Conservation (phyloP, 2,329 filamentous ascomycete species). For the Thermochaetoides dissita region DNA sequence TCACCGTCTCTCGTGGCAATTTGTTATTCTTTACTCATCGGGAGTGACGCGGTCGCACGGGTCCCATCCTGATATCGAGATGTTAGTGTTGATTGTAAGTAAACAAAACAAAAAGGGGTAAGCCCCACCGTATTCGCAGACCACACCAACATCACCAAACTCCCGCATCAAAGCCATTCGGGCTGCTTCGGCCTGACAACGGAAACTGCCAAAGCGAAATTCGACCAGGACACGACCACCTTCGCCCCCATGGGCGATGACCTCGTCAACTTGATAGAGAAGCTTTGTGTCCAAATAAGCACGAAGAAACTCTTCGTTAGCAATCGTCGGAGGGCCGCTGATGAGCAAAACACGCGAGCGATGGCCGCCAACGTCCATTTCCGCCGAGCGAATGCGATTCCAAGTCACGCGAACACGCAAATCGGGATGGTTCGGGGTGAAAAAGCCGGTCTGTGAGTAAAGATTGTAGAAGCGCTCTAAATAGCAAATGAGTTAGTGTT, state of each 20-base stretch:
- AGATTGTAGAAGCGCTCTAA: slow-evolving; percentile 19
- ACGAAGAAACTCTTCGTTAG: slow-evolving; percentile 27
- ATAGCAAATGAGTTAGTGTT: no score
- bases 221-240: slow-evolving; percentile 19
- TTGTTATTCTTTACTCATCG: background rate
- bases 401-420: slow-evolving; percentile 24
- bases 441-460: slow-evolving; percentile 22
- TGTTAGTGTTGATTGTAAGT: background rate
- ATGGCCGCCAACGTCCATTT: slow-evolving; percentile 16
- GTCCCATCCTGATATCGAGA: background rate
- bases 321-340: slow-evolving; percentile 28
- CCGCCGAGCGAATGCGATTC: slow-evolving; percentile 34
- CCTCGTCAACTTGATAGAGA: slow-evolving; percentile 32
- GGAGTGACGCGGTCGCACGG: background rate
- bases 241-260: slow-evolving; percentile 11
- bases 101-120: background rate
- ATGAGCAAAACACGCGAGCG: slow-evolving; percentile 37
- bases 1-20: no score
- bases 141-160: slow-evolving; percentile 10
- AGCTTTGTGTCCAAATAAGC: slow-evolving; percentile 29
- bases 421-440: slow-evolving; percentile 15
- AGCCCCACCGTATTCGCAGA: slow-evolving; percentile 13
- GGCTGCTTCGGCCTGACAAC: slow-evolving; percentile 39
- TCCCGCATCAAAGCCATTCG: slow-evolving; percentile 19
- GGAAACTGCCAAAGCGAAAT: slow-evolving; percentile 40